Conservation (phyloP, 192 early-diverging fungal genomes). For the Ramicandelaber brevisporus region DNA sequence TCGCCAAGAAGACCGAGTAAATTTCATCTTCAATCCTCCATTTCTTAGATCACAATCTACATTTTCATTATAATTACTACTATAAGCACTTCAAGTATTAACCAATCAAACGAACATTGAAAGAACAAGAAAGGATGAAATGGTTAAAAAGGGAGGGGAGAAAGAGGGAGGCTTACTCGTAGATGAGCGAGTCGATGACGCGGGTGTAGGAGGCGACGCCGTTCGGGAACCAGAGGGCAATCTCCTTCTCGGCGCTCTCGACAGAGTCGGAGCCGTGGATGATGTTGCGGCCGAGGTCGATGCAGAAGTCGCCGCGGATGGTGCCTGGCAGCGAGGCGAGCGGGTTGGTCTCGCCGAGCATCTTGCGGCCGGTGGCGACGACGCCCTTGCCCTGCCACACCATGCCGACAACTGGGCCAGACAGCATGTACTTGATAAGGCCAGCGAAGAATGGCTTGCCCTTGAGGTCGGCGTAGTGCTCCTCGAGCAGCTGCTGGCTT, state of each 20-base stretch:
- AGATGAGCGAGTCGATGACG: conserved; percentile 35
- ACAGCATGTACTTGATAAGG: conserved; percentile 59
- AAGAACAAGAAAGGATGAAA: too few relatives aligned
- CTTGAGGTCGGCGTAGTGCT: conserved; percentile 68
- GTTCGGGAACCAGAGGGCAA: conserved; percentile 48
- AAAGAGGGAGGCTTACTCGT: too few relatives aligned
- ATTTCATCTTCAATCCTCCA: background rate
- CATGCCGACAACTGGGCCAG: conserved; percentile 66
- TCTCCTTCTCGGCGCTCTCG: conserved; percentile 60
- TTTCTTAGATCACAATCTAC: background rate
- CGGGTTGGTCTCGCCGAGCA: conserved; percentile 87
- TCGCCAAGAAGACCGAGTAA: conserved; percentile 16
- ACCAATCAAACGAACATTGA: background rate
- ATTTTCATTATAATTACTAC: too few relatives aligned
- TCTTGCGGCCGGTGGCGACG: conserved; percentile 59
- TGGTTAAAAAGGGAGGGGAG: too few relatives aligned
- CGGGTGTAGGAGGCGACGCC: conserved; percentile 32
- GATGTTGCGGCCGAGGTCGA: conserved; percentile 53
- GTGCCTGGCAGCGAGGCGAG: conserved; percentile 62
- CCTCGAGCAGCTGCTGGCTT: conserved; percentile 33
- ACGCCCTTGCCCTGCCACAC: conserved; percentile 72
- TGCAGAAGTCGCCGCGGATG: conserved; percentile 69
- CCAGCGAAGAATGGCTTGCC: conserved; percentile 76
- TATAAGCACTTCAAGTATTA: background rate
- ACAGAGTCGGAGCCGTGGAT: conserved; percentile 73